Conservation (phyloP, 768 basidiomycete genomes). For the Trametes elegans region DNA sequence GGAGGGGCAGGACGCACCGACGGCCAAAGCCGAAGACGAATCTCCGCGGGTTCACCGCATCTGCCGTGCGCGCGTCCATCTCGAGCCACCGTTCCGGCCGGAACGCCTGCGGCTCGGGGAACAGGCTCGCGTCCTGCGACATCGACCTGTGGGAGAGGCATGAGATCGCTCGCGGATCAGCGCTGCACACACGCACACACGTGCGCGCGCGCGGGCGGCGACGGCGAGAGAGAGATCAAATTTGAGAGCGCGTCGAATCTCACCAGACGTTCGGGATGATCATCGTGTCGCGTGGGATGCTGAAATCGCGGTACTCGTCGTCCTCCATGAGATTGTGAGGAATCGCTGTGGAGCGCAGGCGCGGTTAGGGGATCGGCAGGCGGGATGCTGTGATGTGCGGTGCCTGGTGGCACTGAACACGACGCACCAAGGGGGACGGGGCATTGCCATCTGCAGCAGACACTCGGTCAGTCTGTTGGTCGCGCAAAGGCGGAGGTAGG, state of each 20-base stretch:
- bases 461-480: not conserved
- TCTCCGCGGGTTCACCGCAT: constrained; percentile 39
- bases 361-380: not conserved
- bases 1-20: constrained; percentile 17
- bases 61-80: constrained; percentile 32
- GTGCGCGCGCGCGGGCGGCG: no score
- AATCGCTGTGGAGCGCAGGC: constrained; percentile 8
- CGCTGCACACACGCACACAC: no score
- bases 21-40: constrained; percentile 59
- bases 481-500: not conserved
- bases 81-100: constrained; percentile 49
- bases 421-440: constrained; percentile 21
- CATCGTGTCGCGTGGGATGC: constrained; percentile 24
- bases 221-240: not conserved
- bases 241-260: not conserved
- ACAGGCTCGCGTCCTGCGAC: constrained; percentile 29
- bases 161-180: not conserved
- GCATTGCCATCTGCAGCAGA: constrained; percentile 13
- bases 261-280: constrained; percentile 24
- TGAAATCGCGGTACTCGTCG: constrained; percentile 25
- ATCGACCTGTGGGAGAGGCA: constrained; percentile 25
- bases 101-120: constrained; percentile 45
- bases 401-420: not conserved
- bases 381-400: no score
- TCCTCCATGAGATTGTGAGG: constrained; percentile 23